Evolutionary conservation across 345 rosid species (phyloP).

Genomic region (Rhizophora apiculata): DNA sequence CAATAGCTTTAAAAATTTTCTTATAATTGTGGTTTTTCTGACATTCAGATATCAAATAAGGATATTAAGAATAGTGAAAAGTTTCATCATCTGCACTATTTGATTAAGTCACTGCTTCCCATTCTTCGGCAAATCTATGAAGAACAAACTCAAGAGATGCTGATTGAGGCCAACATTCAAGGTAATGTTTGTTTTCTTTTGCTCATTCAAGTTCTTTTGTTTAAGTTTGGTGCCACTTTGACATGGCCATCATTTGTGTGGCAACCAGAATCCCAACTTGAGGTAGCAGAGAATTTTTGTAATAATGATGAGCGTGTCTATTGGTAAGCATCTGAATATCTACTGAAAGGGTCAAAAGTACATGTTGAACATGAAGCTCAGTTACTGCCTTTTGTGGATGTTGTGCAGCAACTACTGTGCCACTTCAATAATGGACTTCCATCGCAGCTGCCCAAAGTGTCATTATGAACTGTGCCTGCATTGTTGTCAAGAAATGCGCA

Average conservation of each 20-base stretch:
- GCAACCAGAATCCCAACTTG: constrained; percentile 24
- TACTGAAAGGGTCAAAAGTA: background rate
- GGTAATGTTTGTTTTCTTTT: constrained; percentile 32
- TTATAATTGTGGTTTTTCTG: constrained; percentile 11
- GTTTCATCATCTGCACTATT: constrained; percentile 48
- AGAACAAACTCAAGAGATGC: constrained; percentile 52
- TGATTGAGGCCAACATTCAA: constrained; percentile 51
- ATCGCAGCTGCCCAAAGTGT: constrained; percentile 75
- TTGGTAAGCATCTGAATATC: constrained; percentile 45
- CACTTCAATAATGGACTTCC: constrained; percentile 80
- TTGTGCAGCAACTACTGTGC: constrained; percentile 77
- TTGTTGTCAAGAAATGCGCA: constrained; percentile 78
- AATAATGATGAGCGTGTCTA: constrained; percentile 66
- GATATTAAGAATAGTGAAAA: constrained; percentile 40
- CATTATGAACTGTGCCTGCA: constrained; percentile 70
- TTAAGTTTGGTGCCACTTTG: constrained; percentile 12
- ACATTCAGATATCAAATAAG: constrained; percentile 53
- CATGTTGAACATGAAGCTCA: constrained; percentile 4
- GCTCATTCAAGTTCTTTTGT: constrained; percentile 3
- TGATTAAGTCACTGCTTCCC: constrained; percentile 55
- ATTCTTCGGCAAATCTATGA: constrained; percentile 47
- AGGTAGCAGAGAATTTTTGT: constrained; percentile 41
- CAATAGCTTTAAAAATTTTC: too few species aligned
- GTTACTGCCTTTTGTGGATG: background rate
- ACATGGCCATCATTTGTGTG: constrained; percentile 11